Evolutionary conservation across 805 yeast genomes (phyloP).

Genomic region (Saccharomycopsis sp.): DNA sequence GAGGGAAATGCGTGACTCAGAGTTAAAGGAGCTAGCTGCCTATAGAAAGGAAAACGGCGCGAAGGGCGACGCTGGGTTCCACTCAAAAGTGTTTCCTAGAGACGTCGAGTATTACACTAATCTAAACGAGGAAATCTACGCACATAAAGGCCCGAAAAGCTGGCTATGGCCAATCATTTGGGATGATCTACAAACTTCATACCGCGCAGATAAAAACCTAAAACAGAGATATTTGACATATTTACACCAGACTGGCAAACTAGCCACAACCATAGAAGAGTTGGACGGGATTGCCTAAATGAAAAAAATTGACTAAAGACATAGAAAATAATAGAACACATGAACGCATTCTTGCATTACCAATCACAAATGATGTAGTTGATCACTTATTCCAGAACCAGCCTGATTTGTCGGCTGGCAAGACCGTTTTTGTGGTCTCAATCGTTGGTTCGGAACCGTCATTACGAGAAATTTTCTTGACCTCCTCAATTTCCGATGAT

Average conservation of each 20-base stretch:
- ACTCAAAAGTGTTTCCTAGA: not conserved
- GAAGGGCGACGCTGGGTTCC: not conserved
- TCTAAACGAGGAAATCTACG: not conserved
- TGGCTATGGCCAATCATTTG: not conserved
- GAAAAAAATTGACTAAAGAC: no score
- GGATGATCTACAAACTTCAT: not conserved
- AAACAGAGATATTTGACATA: not conserved
- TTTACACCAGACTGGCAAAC: not conserved
- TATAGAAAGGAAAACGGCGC: not conserved
- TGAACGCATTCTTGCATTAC: not conserved
- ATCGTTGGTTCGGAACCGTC: conserved; percentile 34
- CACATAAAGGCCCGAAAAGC: not conserved
- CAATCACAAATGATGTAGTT: no score
- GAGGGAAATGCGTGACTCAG: not conserved
- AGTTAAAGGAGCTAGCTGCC: not conserved
- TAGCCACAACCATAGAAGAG: not conserved
- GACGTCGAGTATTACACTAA: not conserved
- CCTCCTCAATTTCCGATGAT: conserved; percentile 31
- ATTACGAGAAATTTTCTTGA: conserved; percentile 32
- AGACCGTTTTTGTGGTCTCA: conserved; percentile 22
- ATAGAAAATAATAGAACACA: no score
- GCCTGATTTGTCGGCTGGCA: conserved; percentile 9
- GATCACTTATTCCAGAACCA: conserved; percentile 20
- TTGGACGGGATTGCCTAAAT: not conserved
- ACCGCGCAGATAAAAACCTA: not conserved